Evolutionary conservation across 768 basidiomycete species (phyloP), one percentile per base, ranked within the genome.

Genomic region (Termitomyces heimii): DNA sequence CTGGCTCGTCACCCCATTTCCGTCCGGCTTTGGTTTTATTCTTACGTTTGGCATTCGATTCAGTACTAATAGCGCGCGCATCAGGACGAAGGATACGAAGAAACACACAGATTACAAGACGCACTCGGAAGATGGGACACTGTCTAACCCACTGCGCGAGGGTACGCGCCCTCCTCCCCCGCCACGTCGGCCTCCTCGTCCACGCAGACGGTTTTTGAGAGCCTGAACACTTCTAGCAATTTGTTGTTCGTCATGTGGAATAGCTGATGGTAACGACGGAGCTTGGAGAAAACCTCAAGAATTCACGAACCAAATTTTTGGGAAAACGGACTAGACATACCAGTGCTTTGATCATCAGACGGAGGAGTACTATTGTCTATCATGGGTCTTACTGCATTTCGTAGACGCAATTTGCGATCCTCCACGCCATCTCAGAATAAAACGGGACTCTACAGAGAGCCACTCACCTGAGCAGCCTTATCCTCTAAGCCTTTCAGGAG

Each of bases 171-270:
- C 79, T 57, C 77, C 73, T 55, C 79, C 77, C 45, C 82, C 78
- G 20, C 80, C 78, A 55, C 84, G 78, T 57, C 83, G 74, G 3
- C 82, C 83, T 0, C 86, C 88, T 53, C 87, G 78, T 28, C 89
- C 89, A 54, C 92, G 89, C 50, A 97, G 71, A 32, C 92, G 80
- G 53, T 81, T 86, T 71, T 95, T 97, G 54, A 99, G 77, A 0
- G 91, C 92, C 63, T 94, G 88, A 1, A 97, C 90, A 66, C 95
- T 97, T 62, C 91, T 80, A 4, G 95, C 86, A 60, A 98, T 98
- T 64, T 94, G 86, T 66, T 96, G 89, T 57, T 92, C 93, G 60
- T 94, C 92, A 42, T 81, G 79, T 2, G 82, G 75, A 3, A 73
- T 68, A 42, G 84, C 82, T 22, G 77, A 65, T 8, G 79, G 73